A percentile compares a stretch with the other conserved stretches of the same genome.
Conservation (phyloP, 164 flowering plant genomes). For the Hamamelis virginiana region DNA sequence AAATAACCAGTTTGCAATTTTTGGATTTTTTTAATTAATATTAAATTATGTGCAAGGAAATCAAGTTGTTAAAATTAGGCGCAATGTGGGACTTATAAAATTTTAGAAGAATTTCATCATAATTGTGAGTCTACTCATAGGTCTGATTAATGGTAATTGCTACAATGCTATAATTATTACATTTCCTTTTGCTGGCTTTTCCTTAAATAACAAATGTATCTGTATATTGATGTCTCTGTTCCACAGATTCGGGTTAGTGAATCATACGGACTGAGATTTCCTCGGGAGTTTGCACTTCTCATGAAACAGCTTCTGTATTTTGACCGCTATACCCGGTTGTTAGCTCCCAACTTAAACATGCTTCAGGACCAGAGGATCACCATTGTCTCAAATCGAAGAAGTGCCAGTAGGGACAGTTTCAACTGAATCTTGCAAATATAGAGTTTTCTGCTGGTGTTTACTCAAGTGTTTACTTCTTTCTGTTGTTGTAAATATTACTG, state of each 20-base stretch:
- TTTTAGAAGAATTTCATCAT: too few species aligned
- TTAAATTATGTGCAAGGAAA: too few species aligned
- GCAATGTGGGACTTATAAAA: too few species aligned
- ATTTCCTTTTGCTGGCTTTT: not conserved
- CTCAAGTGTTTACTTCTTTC: not conserved
- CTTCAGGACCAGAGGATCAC: slow-evolving; percentile 83
- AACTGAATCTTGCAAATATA: slow-evolving; percentile 2
- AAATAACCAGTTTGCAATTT: too few species aligned
- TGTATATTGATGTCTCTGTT: slow-evolving; percentile 2
- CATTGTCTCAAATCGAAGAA: slow-evolving; percentile 60
- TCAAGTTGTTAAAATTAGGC: too few species aligned
- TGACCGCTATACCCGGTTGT: slow-evolving; percentile 84
- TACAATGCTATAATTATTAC: not conserved
- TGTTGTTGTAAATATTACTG: not conserved
- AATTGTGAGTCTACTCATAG: too few species aligned
- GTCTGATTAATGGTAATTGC: too few species aligned
- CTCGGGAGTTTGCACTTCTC: slow-evolving; percentile 94
- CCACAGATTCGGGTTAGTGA: slow-evolving; percentile 84
- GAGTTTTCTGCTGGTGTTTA: not conserved
- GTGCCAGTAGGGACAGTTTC: slow-evolving; percentile 20
- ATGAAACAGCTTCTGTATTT: slow-evolving; percentile 94
- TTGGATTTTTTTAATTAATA: too few species aligned
- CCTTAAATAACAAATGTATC: not conserved
- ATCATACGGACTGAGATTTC: slow-evolving; percentile 88
- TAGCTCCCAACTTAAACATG: slow-evolving; percentile 94